Evolutionary conservation across 371 early-diverging fungal species (phyloP).

Genomic region (Entomophthora muscae): DNA sequence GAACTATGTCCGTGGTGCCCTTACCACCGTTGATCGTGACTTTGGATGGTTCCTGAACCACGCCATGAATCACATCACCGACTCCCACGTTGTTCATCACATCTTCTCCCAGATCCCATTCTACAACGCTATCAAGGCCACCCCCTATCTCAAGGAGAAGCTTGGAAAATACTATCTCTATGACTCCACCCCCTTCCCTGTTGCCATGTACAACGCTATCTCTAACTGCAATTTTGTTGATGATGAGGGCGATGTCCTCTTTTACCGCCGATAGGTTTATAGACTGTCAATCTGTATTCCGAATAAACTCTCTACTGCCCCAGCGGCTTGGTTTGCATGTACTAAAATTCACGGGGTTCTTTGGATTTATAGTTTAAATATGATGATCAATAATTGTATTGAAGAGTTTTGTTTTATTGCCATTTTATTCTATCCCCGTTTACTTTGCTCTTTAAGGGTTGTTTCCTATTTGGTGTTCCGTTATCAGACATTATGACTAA

Average conservation of each 20-base stretch:
- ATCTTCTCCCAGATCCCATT: constrained; percentile 81
- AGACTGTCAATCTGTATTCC: no score
- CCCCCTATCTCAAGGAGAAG: constrained; percentile 44
- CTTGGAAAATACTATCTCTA: constrained; percentile 55
- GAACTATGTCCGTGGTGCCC: constrained; percentile 77
- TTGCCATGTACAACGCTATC: constrained; percentile 42
- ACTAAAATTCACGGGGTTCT: no score
- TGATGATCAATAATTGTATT: no score
- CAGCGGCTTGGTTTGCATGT: no score
- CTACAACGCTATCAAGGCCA: constrained; percentile 76
- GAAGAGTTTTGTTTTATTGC: no score
- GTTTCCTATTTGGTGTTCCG: no score
- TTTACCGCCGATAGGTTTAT: constrained; percentile 15
- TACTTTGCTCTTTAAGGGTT: no score
- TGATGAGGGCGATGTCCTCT: constrained; percentile 48
- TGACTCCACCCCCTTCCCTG: constrained; percentile 41
- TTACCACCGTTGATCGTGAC: constrained; percentile 70
- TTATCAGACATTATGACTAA: no score
- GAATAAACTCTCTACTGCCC: no score
- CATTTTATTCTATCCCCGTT: no score
- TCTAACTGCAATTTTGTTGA: constrained; percentile 62
- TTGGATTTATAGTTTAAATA: no score
- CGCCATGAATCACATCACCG: constrained; percentile 65
- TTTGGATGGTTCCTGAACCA: constrained; percentile 60
- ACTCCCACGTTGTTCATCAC: constrained; percentile 78